Evolutionary conservation across 129 eudicot genomes (phyloP), one percentile per base, ranked within the genome.

Genomic region (Pseudognaphalium luteoalbum): DNA sequence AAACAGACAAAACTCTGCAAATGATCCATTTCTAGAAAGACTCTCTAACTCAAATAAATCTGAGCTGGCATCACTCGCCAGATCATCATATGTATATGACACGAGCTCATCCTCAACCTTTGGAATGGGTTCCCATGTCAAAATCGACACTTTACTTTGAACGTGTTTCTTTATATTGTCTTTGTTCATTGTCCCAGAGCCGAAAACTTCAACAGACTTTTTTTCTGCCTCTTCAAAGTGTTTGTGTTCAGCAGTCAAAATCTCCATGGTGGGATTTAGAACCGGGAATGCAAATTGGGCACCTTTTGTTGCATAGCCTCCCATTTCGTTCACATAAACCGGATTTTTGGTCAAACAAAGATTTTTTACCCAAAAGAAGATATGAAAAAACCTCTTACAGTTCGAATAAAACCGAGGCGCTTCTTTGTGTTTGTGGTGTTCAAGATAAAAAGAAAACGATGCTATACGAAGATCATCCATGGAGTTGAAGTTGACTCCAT

Each of bases 11-110:
- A 78, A 81, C 54, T 83, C 92, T 39, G 52, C 11, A 21, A 81
- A 56, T 52, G 78, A 78, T 35, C 79, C 81, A 35, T 15, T 68
- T 21, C 89, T 85, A 3, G 83, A 80, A 7, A 88, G 81, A 66
- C 78, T 84, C 73, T 86, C 97, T 22, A 91, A 86, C 81, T 88
- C 95, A 42, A 91, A 91, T n/a, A 91, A 75, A 85, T 91, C 92
- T 5, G 93, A 91, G 61, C 95, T 91, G 12, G 85, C 78, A 16
- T 91, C 97, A 64, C 94, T 88, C 0, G 86, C 89, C 84, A 88
- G 72, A 42, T 91, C 94, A 75, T 88, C 90, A 76, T 76, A 19
- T 28, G 65, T 6, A 33, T 37, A 56, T 61, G 70, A 62, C 25
- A 74, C 34, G 21, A 61, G 9, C 16, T 67, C 68, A 51, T 62